Evolutionary conservation across 768 basidiomycete genomes (phyloP).

Genomic region (Naganishia onofrii): DNA sequence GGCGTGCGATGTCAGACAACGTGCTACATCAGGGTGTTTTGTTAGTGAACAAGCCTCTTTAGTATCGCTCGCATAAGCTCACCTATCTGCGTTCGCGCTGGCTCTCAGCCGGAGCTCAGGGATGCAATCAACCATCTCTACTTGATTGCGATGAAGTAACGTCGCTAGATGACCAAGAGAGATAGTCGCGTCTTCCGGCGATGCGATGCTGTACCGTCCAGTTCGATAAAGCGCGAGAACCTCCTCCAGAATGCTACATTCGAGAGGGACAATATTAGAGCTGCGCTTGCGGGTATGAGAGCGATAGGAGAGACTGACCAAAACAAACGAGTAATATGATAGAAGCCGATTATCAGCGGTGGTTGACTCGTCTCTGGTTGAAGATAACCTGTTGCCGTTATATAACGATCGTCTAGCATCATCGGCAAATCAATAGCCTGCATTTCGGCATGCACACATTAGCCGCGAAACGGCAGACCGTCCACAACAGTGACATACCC

Average conservation of each 20-base stretch:
- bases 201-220: constrained; percentile 11
- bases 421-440: constrained; percentile 19
- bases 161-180: constrained; percentile 6
- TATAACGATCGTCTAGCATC: constrained; percentile 25
- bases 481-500: neutral
- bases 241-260: constrained; percentile 25
- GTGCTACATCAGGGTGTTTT: neutral
- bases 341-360: constrained; percentile 24
- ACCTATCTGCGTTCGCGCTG: constrained; percentile 25
- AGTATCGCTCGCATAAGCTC: neutral
- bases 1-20: constrained; percentile 21
- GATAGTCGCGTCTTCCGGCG: constrained; percentile 8
- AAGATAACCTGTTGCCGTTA: constrained; percentile 7
- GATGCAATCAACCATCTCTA: constrained; percentile 21
- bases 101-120: constrained; percentile 23
- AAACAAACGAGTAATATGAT: constrained; percentile 26
- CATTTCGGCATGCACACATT: neutral
- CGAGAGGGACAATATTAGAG: neutral
- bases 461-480: neutral
- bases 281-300: no score
- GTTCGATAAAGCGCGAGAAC: constrained; percentile 24
- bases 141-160: constrained; percentile 19
- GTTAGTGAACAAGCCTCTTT: neutral
- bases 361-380: constrained; percentile 10
- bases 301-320: neutral